Evolutionary conservation across 768 basidiomycete species (phyloP).

Genomic region (Rhizopogon vinicolor): DNA sequence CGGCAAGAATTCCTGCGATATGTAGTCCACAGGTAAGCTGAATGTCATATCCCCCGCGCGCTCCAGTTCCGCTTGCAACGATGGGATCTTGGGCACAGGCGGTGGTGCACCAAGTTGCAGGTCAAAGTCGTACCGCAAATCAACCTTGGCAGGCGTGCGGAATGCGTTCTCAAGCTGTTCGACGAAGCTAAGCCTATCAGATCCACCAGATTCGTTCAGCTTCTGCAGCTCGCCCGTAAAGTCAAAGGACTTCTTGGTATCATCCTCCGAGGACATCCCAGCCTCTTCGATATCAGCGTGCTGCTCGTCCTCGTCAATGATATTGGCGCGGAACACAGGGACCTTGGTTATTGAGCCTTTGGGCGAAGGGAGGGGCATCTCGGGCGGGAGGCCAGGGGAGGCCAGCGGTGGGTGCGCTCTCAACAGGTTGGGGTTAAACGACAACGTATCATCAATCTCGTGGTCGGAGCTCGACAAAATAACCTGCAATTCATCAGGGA

Average conservation of each 20-base stretch:
- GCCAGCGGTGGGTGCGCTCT: constrained; percentile 11
- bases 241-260: constrained; percentile 79
- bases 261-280: constrained; percentile 43
- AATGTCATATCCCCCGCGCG: constrained; percentile 19
- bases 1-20: constrained; percentile 11
- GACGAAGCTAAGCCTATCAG: constrained; percentile 71
- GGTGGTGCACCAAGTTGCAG: constrained; percentile 39
- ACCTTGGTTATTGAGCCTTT: constrained; percentile 16
- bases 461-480: constrained; percentile 46
- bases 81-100: constrained; percentile 49
- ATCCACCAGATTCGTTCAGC: constrained; percentile 65
- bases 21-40: constrained; percentile 9
- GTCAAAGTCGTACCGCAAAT: constrained; percentile 43
- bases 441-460: constrained; percentile 38
- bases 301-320: constrained; percentile 42
- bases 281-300: constrained; percentile 37
- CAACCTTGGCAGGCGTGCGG: constrained; percentile 59
- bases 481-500: constrained; percentile 71
- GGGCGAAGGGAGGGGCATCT: constrained; percentile 31
- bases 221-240: constrained; percentile 75
- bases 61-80: constrained; percentile 24
- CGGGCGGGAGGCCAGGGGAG: constrained; percentile 41
- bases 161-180: constrained; percentile 81
- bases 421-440: constrained; percentile 13
- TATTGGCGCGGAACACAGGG: constrained; percentile 38